Evolutionary conservation across 164 flowering plant species (phyloP).

Genomic region (Macadamia integrifolia): DNA sequence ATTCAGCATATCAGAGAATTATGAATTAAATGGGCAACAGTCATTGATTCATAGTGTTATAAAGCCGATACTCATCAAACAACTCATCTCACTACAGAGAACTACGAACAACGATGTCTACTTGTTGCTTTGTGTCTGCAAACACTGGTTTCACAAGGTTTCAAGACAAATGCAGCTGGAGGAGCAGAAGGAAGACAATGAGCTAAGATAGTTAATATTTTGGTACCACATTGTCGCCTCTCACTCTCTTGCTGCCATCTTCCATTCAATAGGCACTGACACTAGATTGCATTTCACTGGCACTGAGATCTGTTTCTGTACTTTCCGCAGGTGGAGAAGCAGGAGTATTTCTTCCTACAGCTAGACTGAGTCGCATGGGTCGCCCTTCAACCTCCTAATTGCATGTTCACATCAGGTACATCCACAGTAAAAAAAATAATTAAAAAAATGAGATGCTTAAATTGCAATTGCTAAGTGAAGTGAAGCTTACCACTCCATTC

Average conservation of each 20-base stretch:
- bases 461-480: neutral
- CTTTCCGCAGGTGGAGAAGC: constrained; percentile 13
- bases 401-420: neutral
- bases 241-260: no score
- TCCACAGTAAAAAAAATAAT: neutral
- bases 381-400: constrained; percentile 74
- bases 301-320: constrained; percentile 19
- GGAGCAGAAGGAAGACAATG: neutral
- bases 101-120: neutral
- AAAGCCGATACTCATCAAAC: neutral
- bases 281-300: constrained; percentile 31
- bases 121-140: neutral
- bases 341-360: constrained; percentile 34
- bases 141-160: neutral
- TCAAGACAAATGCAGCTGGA: neutral
- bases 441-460: neutral
- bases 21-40: neutral
- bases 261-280: constrained; percentile 9
- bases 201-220: neutral
- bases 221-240: neutral
- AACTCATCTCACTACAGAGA: neutral
- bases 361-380: constrained; percentile 59
- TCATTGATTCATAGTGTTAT: neutral
- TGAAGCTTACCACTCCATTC: constrained; percentile 74
- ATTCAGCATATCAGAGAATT: no score